Percentiles rank a stretch among this genome's conserved stretches.
Evolutionary conservation across 192 early-diverging fungal species (phyloP).

Genomic region (Podila epicladia): DNA sequence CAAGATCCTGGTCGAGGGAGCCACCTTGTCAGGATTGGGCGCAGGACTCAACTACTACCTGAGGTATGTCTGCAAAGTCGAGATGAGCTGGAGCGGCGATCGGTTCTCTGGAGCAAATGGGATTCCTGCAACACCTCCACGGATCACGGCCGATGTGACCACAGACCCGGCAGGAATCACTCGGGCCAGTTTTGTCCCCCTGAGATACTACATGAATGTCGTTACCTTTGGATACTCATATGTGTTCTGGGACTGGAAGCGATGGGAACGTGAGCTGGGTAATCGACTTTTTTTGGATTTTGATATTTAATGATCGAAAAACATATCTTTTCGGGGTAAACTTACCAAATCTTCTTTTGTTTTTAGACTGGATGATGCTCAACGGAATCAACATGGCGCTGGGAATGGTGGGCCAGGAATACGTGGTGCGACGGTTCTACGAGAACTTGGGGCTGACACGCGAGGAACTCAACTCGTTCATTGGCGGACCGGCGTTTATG

Average conservation of each 20-base stretch:
- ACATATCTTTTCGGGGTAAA: background rate
- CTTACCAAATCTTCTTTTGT: background rate
- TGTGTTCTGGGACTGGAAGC: constrained; percentile 46
- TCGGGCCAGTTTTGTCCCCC: constrained; percentile 42
- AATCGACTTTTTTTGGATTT: background rate
- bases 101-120: constrained; percentile 12
- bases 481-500: constrained; percentile 39
- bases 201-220: constrained; percentile 49
- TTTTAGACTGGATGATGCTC: constrained; percentile 48
- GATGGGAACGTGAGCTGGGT: constrained; percentile 49
- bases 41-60: constrained; percentile 45
- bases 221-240: constrained; percentile 49
- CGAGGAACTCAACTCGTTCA: constrained; percentile 19
- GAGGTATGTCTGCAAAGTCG: constrained; percentile 31
- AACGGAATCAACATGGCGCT: constrained; percentile 46
- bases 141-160: background rate
- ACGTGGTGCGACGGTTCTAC: constrained; percentile 38
- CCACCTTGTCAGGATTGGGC: constrained; percentile 17
- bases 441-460: constrained; percentile 22
- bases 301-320: background rate
- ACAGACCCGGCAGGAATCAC: background rate
- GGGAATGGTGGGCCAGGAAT: constrained; percentile 44
- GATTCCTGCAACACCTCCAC: constrained; percentile 23
- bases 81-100: constrained; percentile 50
- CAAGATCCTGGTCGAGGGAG: constrained; percentile 21